phyloP scores from a whole-genome alignment of 495 filamentous ascomycete species.

The Glarea lozoyensis region DNA sequence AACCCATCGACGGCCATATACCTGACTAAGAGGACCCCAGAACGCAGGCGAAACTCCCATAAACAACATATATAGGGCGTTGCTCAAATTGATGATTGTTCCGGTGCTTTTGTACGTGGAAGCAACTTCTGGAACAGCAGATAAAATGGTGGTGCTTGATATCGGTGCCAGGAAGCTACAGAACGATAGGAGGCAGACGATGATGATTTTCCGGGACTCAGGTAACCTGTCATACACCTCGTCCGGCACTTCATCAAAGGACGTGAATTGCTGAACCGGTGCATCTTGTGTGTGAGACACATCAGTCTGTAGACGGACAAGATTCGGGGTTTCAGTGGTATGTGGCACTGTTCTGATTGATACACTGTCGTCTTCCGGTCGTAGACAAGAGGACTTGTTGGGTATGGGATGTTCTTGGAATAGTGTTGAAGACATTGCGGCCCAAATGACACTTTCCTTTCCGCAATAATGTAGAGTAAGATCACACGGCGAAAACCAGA shows the following conservation, averaged over 20 bases:
- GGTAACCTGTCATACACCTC: slow-evolving; percentile 46
- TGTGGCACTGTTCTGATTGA: slow-evolving; percentile 13
- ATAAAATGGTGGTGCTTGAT: slow-evolving; percentile 59
- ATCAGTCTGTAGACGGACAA: slow-evolving; percentile 10
- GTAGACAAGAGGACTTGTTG: too few species aligned
- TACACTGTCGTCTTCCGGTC: slow-evolving; percentile 7
- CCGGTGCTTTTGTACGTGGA: slow-evolving; percentile 51
- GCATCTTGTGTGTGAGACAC: slow-evolving; percentile 19
- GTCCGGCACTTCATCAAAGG: slow-evolving; percentile 32
- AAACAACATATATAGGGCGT: slow-evolving; percentile 59
- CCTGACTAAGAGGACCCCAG: slow-evolving; percentile 61
- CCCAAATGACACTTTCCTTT: too few species aligned
- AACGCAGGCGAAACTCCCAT: slow-evolving; percentile 61
- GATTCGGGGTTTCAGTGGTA: too few species aligned
- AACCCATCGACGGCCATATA: slow-evolving; percentile 55
- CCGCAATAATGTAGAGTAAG: too few species aligned
- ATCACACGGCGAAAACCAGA: too few species aligned
- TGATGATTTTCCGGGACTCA: slow-evolving; percentile 44
- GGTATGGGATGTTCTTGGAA: too few species aligned
- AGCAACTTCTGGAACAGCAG: slow-evolving; percentile 61
- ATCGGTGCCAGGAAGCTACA: slow-evolving; percentile 62
- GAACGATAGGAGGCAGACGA: slow-evolving; percentile 55
- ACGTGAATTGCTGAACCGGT: slow-evolving; percentile 29
- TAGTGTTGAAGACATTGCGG: too few species aligned
- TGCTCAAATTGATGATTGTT: slow-evolving; percentile 57